Base-by-base conservation (phyloP, 2,329 filamentous ascomycete species). In the Fusarium haematococcum region DNA sequence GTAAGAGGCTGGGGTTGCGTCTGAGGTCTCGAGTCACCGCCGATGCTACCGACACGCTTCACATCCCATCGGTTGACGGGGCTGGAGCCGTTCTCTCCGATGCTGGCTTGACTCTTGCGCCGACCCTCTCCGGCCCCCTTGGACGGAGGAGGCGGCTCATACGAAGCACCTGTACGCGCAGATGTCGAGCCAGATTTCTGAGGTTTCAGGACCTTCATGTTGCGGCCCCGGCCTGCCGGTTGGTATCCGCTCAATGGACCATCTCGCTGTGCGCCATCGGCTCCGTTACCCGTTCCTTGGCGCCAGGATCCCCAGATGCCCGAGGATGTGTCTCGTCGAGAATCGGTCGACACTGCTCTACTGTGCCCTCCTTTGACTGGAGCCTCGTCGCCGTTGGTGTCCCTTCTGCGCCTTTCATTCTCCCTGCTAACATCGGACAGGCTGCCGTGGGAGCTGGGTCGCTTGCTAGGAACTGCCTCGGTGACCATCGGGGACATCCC, bases 131-230 rank as follows among this genome's bases (percentile, higher is more conserved):
- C 83, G 30, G 82, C 85, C 9, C 84, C 81, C 69, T 87, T 86
- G n/a, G 84, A 77, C 2, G 84, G 77, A 10, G 85, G 79, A 5
- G 86, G 79, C 6, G 87, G 84, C 71, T 92, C 91, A 67, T 90
- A 89, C 3, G 88, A 81, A 2, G 86, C 77, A 1, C 88, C 88
- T 0, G 87, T 87, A 68, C 86, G 86, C 2, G 85, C 83, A 13
- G 88, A 87, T 2, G 85, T 84, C 0, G 92, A 89, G 25, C 84
- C 84, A 7, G 91, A 87, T 81, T 95, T 97, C 65, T 88, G 89
- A 1, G 96, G 92, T 79, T 95, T 95, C 62, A 98, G 86, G 2
- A 98, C 93, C 85, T 98, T 98, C 93, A 98, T 98, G 60, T 91
- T 92, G 59, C 93, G 90, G 18, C 85, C 83, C 57, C 91, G 86